These are phyloP conservation scores for Theileria annulata DNA, from an alignment of 169 alveolate species.

Conservation along the genomic window DNA sequence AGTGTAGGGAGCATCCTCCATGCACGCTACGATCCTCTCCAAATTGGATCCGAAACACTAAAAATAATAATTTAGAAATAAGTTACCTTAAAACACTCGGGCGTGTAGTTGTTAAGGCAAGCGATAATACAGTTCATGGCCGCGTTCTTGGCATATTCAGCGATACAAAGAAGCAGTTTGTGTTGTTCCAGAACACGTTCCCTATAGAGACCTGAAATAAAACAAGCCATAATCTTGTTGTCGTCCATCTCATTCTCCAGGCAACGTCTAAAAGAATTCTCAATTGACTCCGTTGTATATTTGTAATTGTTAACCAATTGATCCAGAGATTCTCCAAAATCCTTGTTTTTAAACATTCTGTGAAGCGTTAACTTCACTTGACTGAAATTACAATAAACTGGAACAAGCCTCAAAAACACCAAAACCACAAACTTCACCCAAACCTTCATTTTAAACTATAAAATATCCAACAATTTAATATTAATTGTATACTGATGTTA, in stretches of 20 bases:
- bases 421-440: constrained; percentile 16
- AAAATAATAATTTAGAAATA: not conserved
- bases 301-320: constrained; percentile 7
- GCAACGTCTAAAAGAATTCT: constrained; percentile 33
- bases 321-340: constrained; percentile 21
- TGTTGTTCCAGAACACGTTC: constrained; percentile 31
- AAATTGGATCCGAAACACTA: constrained; percentile 55
- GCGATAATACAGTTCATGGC: constrained; percentile 17
- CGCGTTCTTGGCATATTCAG: constrained; percentile 13
- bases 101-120: constrained; percentile 46
- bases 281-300: constrained; percentile 12
- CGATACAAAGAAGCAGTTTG: constrained; percentile 31
- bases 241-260: constrained; percentile 10
- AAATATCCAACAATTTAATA: not conserved
- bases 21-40: constrained; percentile 27
- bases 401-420: not conserved
- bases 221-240: constrained; percentile 20
- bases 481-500: no score
- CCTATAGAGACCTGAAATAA: constrained; percentile 22
- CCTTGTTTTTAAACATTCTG: not conserved
- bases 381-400: not conserved
- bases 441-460: not conserved
- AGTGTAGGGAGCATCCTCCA: constrained; percentile 12
- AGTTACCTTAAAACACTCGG: constrained; percentile 42
- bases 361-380: not conserved